Evolutionary conservation across 2,329 filamentous ascomycete genomes (phyloP), one percentile per base, ranked within the genome.

Genomic region (Dactylellina parvicollis): DNA sequence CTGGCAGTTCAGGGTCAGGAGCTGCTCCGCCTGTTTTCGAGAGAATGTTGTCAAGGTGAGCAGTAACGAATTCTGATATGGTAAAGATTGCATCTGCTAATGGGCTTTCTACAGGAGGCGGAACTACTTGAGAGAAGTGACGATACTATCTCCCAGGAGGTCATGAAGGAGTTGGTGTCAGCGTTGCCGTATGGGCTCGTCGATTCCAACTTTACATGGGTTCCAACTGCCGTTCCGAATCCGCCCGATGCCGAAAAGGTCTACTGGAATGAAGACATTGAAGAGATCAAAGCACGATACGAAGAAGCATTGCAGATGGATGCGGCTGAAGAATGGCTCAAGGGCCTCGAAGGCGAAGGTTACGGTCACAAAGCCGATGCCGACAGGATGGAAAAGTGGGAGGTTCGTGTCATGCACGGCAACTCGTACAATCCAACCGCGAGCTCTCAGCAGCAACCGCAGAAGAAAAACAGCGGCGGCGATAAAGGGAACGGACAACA

Each of bases 301-400:
- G 82, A 86, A 44, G 82, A 86, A 3, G 90, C 88, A 60, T 86
- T 87, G 76, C 81, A 83, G n/a, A 84, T 91, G 76, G 90, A 91
- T n/a, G 77, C 84, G 9, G 85, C 86, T 2, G 89, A 92, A 76
- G 91, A 93, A 79, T 95, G 91, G 91, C 83, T 88, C 28, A 93
- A 93, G 80, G 91, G 91, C 8, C 84, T 95, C 2, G 85, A 88
- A 44, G 82, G 82, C 26, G 84, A 86, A 67, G 89, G 90, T 8
- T 86, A 86, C 76, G 83, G 87, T 69, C 81, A 84, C 52, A 85
- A 87, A 76, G 84, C 83, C 9, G 87, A 90, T 78, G 84, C 86
- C 28, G 84, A 86, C 26, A 86, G 89, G 54, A 94, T 90, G 89
- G 91, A 92, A 79, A 89, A 88, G 77, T 94, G 90, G 87, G 87